Base-by-base conservation (phyloP, 345 rosid species). In the Eutrema heterophyllum region DNA sequence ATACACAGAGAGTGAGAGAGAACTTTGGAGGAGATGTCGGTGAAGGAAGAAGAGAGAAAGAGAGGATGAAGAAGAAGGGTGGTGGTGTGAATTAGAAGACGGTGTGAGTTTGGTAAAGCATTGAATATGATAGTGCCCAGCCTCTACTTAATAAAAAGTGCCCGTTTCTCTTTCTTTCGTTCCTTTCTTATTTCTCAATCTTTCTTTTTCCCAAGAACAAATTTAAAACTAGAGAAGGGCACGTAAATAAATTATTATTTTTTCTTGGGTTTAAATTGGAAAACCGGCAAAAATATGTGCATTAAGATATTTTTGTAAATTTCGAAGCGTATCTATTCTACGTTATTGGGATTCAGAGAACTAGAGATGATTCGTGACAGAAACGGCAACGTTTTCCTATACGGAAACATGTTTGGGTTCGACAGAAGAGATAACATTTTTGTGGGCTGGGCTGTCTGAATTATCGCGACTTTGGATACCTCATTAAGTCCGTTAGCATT, bases 61-160 rank as follows among this genome's bases (percentile, higher is more conserved):
- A 52, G 5, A 21, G 24, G 45, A 43, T 7, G 75, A 49, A 24
- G 76, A 61, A 60, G 65, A 18, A 74, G 72, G 50, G 21, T 8
- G 65, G 76, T 41, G 35, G 85, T 59, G 41, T 30, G 74, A 76
- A 52, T 49, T 32, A 48, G 64, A 54, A 30, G 33, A 30, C 1
- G 50, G 68, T 75, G 13, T 36, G 84, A 79, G 90, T 89, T 89
- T 77, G 97, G 93, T 92, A 82, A 86, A 81, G 89, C 88, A 86
- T 87, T 86, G 82, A 87, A 81, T 83, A 77, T 9, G 52, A 72
- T 75, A 67, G 73, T 72, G 57, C 75, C 67, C 59, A 33, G 7
- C 13, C 49, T 45, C 73, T 49, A 36, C 78, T 38, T 29, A 69
- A 67, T 44, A 26, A 78, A 70, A 82, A 81, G 57, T 70, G 36